A percentile compares a stretch with the other conserved stretches of the same genome.
Evolutionary conservation across 371 early-diverging fungal species (phyloP).

Genomic region (Paraphysoderma sedebokerense): DNA sequence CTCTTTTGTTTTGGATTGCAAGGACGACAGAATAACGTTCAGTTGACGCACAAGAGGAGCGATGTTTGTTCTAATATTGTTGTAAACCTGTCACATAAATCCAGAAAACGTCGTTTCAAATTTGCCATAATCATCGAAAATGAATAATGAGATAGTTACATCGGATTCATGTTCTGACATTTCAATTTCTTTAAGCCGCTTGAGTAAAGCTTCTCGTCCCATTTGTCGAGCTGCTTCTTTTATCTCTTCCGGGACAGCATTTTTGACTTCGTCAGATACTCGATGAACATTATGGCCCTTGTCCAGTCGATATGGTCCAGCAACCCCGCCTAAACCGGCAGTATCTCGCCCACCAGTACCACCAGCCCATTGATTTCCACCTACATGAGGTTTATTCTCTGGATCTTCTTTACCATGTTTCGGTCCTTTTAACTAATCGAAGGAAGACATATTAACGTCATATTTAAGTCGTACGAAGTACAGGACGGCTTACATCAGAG

Average conservation of each 20-base stretch:
- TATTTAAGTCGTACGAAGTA: too few relatives aligned
- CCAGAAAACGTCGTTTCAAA: conserved; percentile 18
- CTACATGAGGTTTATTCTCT: conserved; percentile 18
- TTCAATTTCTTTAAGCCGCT: conserved; percentile 37
- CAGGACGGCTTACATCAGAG: too few relatives aligned
- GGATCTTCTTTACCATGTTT: conserved; percentile 19
- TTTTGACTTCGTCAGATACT: conserved; percentile 4
- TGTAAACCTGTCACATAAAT: conserved; percentile 40
- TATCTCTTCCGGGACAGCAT: conserved; percentile 16
- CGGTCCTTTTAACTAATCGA: too few relatives aligned
- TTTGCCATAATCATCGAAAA: background rate
- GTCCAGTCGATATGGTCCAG: conserved; percentile 10
- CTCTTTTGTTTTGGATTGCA: conserved; percentile 65
- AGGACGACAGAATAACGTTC: conserved; percentile 53
- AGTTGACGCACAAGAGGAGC: conserved; percentile 17
- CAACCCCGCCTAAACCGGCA: conserved; percentile 10
- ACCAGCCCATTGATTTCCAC: conserved; percentile 15
- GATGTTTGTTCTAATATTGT: conserved; percentile 39
- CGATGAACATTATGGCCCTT: conserved; percentile 8
- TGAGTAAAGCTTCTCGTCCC: conserved; percentile 46
- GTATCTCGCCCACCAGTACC: conserved; percentile 9
- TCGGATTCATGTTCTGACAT: conserved; percentile 54
- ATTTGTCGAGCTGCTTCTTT: conserved; percentile 27
- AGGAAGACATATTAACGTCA: too few relatives aligned
- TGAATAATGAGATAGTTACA: conserved; percentile 6